Evolutionary conservation across 1,139 yeast genomes (phyloP), one percentile per base, ranked within the genome.

Genomic region (Scheffersomyces stambukii): DNA sequence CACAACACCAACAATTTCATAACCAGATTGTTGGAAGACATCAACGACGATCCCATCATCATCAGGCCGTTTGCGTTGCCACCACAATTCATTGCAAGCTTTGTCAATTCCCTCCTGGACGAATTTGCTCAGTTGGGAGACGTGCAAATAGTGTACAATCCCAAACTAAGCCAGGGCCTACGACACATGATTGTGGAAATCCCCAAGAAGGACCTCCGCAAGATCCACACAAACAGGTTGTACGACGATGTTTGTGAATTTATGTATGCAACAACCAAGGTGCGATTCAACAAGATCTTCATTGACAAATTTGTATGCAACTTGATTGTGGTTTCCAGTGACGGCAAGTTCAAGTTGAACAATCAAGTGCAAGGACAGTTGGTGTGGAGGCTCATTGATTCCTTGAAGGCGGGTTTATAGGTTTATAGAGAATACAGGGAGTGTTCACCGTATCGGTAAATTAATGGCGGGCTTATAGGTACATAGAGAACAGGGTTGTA

Each of bases 131-230:
- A 21, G 14, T 10, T 31, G 8, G 51, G 47, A 9, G 43, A 48
- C 24, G 23, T 46, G 8, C 50, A 48, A 30, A 21, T 51, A 17
- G 40, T 44, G 2, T 45, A 42, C 25, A 8, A 18, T 4, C 21
- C 30, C 5, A 23, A 27, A 12, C 29, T 11, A 8, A 25, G 8
- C 19, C 4, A 14, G 26, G 42, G 44, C 26, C 37, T 57, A 16
- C 39, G 43, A 16, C 46, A 48, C 31, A 48, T 57, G 5, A 38
- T 46, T 6, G 36, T 57, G 4, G 50, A 46, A n/a, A 40, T 57
- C 3, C 57, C 59, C 3, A 35, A 38, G 14, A 28, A 29, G 6
- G 63, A 57, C 27, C 24, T 52, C 6, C 6, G n/a, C 8, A 15
- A 18, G 7, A 26, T 36, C 7, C 29, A 51, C 4, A 31, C 21